Percentiles rank a stretch among this genome's conserved stretches.
These are phyloP conservation scores for Symbiodinium natans DNA, from an alignment of 73 alveolate species.

Conservation along the genomic window DNA sequence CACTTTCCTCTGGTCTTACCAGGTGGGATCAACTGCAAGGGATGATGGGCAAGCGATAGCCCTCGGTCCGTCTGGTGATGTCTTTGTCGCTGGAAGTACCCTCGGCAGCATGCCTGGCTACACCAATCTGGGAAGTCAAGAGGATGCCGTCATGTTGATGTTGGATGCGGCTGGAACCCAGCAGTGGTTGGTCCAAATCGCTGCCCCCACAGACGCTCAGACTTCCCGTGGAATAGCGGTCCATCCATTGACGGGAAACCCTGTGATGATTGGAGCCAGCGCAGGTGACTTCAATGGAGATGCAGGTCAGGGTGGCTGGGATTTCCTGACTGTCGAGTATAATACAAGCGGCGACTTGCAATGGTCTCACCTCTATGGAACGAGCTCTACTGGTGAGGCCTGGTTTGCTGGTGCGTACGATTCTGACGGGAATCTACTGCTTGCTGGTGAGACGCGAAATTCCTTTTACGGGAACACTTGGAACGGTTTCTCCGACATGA, in stretches of 20 bases:
- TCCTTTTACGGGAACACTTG: background rate
- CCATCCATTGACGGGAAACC: background rate
- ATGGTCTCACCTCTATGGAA: background rate
- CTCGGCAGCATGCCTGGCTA: slow-evolving; percentile 10
- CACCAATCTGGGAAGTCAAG: background rate
- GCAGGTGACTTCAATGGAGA: background rate
- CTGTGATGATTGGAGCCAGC: background rate
- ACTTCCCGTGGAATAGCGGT: background rate
- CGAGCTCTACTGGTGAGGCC: background rate
- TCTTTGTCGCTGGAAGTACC: background rate
- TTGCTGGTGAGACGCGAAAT: background rate
- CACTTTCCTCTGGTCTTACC: background rate
- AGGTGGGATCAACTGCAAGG: background rate
- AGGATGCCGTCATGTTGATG: background rate
- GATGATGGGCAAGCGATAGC: background rate
- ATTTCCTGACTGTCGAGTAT: background rate
- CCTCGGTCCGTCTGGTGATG: background rate
- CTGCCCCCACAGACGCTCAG: background rate
- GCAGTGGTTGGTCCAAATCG: slow-evolving; percentile 28
- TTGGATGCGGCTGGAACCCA: background rate
- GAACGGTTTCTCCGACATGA: background rate
- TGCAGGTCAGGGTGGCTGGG: background rate
- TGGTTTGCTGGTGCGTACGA: background rate
- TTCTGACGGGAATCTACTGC: background rate
- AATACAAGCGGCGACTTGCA: background rate